Conservation (phyloP, 2,329 filamentous ascomycete species). For the Neonectria sp. region DNA sequence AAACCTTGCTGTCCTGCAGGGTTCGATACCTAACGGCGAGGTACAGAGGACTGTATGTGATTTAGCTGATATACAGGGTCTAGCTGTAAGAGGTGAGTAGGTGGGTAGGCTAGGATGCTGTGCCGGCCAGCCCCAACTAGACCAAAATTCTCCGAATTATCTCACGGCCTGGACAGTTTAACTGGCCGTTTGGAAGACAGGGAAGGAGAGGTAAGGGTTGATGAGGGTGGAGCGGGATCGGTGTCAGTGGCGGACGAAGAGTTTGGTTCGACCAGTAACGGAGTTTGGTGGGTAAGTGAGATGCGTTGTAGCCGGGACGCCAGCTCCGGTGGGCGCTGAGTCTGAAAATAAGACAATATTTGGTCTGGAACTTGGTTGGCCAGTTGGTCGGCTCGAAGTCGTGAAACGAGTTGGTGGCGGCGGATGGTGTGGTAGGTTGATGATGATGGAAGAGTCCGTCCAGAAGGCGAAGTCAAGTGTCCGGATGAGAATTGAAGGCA, state of each 20-base stretch:
- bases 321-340: conserved; percentile 2
- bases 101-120: too few relatives aligned
- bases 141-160: conserved; percentile 18
- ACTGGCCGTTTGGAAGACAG: conserved; percentile 1
- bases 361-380: conserved; percentile 7
- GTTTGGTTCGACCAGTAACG: conserved; percentile 12
- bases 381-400: conserved; percentile 11
- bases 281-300: conserved; percentile 1
- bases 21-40: not conserved
- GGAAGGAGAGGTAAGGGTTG: not conserved
- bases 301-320: not conserved
- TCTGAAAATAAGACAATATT: not conserved
- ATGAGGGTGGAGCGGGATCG: not conserved
- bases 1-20: not conserved
- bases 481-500: not conserved
- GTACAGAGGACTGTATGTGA: not conserved
- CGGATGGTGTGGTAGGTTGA: not conserved
- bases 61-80: not conserved
- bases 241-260: conserved; percentile 5
- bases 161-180: not conserved
- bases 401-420: conserved; percentile 16
- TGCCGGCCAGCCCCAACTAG: conserved; percentile 2
- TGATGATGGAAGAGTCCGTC: not conserved
- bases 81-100: not conserved
- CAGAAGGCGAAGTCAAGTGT: not conserved